Percentiles rank a stretch among this genome's conserved stretches.
Conservation (phyloP, 2,329 filamentous ascomycete genomes). For the Xylaria sp. region DNA sequence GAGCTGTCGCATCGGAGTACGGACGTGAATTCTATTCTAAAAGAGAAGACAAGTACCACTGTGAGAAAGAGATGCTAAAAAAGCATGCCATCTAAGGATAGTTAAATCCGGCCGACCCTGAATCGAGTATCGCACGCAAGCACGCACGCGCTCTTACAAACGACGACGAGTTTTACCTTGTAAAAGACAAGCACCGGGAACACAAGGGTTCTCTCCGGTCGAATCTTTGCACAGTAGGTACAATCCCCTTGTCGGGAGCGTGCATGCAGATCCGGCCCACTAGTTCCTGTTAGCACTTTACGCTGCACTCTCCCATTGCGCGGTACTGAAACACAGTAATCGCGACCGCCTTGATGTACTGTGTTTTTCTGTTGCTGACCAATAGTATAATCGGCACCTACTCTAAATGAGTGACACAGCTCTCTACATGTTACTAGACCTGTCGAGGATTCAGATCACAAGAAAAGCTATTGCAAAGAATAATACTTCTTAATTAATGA, state of each 20-base stretch:
- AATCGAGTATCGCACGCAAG: neutral
- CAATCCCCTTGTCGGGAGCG: neutral
- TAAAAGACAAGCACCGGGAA: neutral
- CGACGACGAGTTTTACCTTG: conserved; percentile 19
- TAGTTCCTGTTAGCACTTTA: neutral
- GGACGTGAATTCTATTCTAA: neutral
- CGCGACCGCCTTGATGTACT: neutral
- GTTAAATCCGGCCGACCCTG: neutral
- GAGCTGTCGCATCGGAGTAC: conserved; percentile 24
- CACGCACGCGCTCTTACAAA: conserved; percentile 1
- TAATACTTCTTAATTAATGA: neutral
- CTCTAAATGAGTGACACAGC: neutral
- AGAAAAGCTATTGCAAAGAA: neutral
- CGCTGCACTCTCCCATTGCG: neutral
- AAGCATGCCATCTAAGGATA: conserved; percentile 3
- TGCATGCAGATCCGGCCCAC: neutral
- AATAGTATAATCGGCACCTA: neutral
- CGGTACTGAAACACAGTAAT: conserved; percentile 1
- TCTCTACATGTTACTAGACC: neutral
- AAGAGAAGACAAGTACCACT: neutral
- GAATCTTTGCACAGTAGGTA: conserved; percentile 18
- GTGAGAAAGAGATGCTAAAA: neutral
- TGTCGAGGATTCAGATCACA: neutral
- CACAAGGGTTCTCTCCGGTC: conserved; percentile 17
- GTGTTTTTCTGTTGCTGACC: neutral